Conservation (phyloP, 1,284 basidiomycete species). For the Cryptococcus sp. region DNA sequence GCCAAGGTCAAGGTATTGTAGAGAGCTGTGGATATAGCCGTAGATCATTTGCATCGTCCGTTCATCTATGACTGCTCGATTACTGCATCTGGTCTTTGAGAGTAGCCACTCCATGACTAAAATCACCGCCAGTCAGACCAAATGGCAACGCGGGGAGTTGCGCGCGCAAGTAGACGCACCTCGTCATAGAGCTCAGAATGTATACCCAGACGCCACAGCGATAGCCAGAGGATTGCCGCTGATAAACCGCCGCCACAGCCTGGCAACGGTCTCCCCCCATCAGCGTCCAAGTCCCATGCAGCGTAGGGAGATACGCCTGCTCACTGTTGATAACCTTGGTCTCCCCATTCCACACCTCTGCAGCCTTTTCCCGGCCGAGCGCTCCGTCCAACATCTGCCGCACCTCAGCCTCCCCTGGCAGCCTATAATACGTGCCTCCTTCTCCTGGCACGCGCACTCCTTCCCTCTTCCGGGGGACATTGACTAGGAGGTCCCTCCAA, state of each 20-base stretch:
- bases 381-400: background rate
- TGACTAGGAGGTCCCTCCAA: background rate
- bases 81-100: constrained; percentile 3
- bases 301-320: background rate
- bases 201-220: constrained; percentile 5
- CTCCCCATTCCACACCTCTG: background rate
- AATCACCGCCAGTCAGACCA: constrained; percentile 16
- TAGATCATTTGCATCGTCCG: too few species aligned
- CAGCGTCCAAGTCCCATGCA: too few species aligned
- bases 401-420: constrained; percentile 1
- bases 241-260: constrained; percentile 12
- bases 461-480: background rate
- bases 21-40: background rate
- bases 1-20: background rate
- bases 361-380: background rate
- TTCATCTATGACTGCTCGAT: too few species aligned
- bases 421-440: background rate
- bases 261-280: too few species aligned
- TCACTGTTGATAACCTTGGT: constrained; percentile 7
- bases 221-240: constrained; percentile 12
- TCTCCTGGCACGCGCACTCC: background rate
- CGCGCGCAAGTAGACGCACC: background rate
- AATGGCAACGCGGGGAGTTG: background rate
- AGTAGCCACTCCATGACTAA: constrained; percentile 12
- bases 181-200: constrained; percentile 11